Percentiles rank a stretch among this genome's conserved stretches.
Conservation (phyloP, 2,329 filamentous ascomycete species). For the Fusarium sp. region DNA sequence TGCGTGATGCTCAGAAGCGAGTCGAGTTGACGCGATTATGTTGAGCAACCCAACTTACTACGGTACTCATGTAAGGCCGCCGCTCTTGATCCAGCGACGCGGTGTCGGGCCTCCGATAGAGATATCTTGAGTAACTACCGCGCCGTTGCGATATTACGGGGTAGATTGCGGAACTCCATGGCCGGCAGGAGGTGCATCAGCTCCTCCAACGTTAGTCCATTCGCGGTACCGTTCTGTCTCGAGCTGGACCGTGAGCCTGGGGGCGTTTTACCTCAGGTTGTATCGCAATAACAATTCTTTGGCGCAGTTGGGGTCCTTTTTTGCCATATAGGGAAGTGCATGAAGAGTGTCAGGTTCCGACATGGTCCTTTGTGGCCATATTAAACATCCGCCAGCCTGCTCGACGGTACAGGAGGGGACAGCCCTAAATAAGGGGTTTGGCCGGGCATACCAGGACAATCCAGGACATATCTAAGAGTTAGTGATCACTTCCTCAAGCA, state of each 20-base stretch:
- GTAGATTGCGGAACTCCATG: neutral
- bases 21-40: neutral
- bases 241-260: neutral
- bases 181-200: neutral
- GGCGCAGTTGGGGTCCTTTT: too few relatives aligned
- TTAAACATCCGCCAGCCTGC: neutral
- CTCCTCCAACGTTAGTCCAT: neutral
- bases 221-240: neutral
- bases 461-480: neutral
- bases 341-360: neutral
- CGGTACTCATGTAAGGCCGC: slow-evolving; percentile 4
- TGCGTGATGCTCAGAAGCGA: neutral
- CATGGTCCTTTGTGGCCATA: neutral
- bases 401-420: neutral
- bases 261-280: neutral
- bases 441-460: neutral
- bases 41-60: slow-evolving; percentile 8
- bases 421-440: neutral
- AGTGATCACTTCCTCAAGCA: neutral
- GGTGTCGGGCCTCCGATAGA: slow-evolving; percentile 2
- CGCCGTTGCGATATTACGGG: neutral
- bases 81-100: slow-evolving; percentile 18
- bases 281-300: slow-evolving; percentile 1
- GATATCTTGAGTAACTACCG: slow-evolving; percentile 2
- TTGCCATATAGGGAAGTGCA: too few relatives aligned